Evolutionary conservation across 805 yeast species (phyloP).

Genomic region (Nakazawaea peltata): DNA sequence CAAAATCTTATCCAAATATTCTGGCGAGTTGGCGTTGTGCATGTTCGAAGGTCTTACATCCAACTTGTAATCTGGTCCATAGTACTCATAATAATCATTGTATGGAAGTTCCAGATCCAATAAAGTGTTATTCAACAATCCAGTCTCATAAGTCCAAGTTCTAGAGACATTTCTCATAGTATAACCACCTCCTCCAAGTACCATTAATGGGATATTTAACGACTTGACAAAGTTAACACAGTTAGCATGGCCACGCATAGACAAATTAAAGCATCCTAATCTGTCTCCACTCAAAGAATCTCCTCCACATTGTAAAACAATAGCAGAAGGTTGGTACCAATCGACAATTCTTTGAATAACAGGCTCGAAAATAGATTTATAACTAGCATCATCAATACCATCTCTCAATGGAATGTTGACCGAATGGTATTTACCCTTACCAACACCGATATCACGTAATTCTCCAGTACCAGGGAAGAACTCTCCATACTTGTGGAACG

Average conservation of each 20-base stretch:
- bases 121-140: slow-evolving; percentile 71
- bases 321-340: slow-evolving; percentile 92
- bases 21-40: slow-evolving; percentile 94
- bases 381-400: slow-evolving; percentile 89
- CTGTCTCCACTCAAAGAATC: slow-evolving; percentile 95
- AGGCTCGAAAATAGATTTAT: slow-evolving; percentile 84
- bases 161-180: slow-evolving; percentile 96
- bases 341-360: slow-evolving; percentile 67
- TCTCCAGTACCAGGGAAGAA: slow-evolving; percentile 94
- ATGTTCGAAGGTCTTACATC: slow-evolving; percentile 94
- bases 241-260: slow-evolving; percentile 93
- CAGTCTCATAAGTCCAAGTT: slow-evolving; percentile 92
- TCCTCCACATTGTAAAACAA: slow-evolving; percentile 98
- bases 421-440: slow-evolving; percentile 75
- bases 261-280: slow-evolving; percentile 90
- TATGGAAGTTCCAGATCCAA: slow-evolving; percentile 78
- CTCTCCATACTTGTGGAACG: slow-evolving; percentile 89
- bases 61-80: slow-evolving; percentile 92
- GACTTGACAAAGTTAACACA: slow-evolving; percentile 84
- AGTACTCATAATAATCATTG: slow-evolving; percentile 94
- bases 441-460: slow-evolving; percentile 75
- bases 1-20: slow-evolving; percentile 78
- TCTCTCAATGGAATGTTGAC: slow-evolving; percentile 84
- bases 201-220: slow-evolving; percentile 85
- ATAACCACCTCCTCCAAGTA: slow-evolving; percentile 97